Evolutionary conservation across 1,139 yeast species (phyloP).

Genomic region (Hemisphaericaspora xylofermentans): DNA sequence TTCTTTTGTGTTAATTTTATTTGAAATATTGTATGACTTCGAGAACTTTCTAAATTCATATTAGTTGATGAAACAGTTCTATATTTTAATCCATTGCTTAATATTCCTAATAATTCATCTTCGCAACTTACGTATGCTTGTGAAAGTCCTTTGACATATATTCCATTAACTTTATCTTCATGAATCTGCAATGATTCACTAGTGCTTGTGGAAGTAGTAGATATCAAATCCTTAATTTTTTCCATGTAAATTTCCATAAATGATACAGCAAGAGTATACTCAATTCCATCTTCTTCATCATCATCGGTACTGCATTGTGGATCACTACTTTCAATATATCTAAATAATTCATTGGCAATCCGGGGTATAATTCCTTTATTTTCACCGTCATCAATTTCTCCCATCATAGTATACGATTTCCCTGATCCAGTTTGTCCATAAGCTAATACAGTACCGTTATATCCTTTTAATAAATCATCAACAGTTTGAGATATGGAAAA

Average conservation of each 20-base stretch:
- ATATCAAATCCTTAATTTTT: constrained; percentile 61
- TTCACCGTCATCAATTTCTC: constrained; percentile 45
- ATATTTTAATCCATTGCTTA: constrained; percentile 54
- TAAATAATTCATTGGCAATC: constrained; percentile 65
- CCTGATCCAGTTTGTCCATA: constrained; percentile 93
- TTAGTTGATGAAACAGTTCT: constrained; percentile 64
- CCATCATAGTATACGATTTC: constrained; percentile 85
- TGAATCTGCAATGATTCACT: constrained; percentile 54
- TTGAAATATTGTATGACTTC: constrained; percentile 82
- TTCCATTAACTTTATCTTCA: constrained; percentile 65
- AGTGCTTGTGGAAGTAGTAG: constrained; percentile 37
- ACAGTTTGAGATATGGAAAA: constrained; percentile 59
- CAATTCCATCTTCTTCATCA: constrained; percentile 49
- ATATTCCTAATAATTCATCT: constrained; percentile 56
- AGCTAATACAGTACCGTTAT: constrained; percentile 81
- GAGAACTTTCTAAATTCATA: constrained; percentile 74
- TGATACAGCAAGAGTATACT: constrained; percentile 68
- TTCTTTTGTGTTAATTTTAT: constrained; percentile 62
- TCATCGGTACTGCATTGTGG: too few relatives aligned
- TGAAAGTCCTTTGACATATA: constrained; percentile 67
- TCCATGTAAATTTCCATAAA: constrained; percentile 86
- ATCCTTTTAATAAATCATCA: constrained; percentile 72
- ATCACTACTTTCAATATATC: constrained; percentile 46
- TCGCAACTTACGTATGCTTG: constrained; percentile 60
- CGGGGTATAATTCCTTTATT: constrained; percentile 69